phyloP scores from a whole-genome alignment of 371 early-diverging fungal species.

The Actinomortierella ambigua region DNA sequence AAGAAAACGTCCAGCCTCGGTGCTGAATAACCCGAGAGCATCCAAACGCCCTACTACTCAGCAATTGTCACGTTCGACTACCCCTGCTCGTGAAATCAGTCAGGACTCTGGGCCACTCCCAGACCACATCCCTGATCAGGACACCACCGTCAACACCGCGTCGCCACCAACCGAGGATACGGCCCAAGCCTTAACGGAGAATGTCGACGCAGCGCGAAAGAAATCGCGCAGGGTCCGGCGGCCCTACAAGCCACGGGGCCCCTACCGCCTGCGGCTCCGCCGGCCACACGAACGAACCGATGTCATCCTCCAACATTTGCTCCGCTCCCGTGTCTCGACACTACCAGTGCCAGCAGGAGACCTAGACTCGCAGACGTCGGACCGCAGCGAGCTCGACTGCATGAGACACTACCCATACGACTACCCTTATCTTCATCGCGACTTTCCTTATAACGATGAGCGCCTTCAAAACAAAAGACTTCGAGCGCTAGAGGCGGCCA shows the following conservation, averaged over 20 bases:
- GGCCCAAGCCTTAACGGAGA: no score
- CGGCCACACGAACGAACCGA: neutral
- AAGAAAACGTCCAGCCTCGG: no score
- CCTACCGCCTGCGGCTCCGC: neutral
- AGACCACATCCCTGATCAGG: no score
- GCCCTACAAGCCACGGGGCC: no score
- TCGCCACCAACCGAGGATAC: no score
- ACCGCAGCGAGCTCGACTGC: neutral
- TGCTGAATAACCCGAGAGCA: no score
- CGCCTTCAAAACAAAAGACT: neutral
- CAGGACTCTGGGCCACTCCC: no score
- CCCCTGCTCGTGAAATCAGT: no score
- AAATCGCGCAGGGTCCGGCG: neutral
- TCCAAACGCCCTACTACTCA: no score
- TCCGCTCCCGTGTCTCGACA: neutral
- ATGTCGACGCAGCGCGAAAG: no score
- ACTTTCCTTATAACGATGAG: constrained; percentile 19
- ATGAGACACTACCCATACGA: constrained; percentile 14
- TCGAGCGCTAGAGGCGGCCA: neutral
- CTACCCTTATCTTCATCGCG: constrained; percentile 18
- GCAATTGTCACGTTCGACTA: no score
- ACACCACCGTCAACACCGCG: no score
- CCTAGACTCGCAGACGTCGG: neutral
- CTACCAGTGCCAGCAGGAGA: neutral
- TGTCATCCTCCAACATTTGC: neutral